Evolutionary conservation across 345 rosid species (phyloP), one percentile per base, ranked within the genome.

Genomic region (Kernera saxatilis): DNA sequence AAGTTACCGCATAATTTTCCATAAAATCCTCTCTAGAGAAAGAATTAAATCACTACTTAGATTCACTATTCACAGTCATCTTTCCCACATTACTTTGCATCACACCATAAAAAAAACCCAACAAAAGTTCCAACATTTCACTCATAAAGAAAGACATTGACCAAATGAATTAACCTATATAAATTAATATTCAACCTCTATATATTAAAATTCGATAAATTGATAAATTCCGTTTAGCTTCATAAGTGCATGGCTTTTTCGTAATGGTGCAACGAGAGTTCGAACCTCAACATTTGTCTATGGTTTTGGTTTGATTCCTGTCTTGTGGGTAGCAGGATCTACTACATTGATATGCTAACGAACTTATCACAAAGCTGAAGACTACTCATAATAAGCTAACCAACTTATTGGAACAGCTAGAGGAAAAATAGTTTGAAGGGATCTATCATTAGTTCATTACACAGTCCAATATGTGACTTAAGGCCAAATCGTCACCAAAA

Each of bases 21-120:
- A 32, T 58, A 69, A 84, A 85, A 35, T 45, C 77, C 70, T 90
- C 93, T 89, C 95, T 88, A 73, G 0, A 54, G 29, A 73, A 39
- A 12, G 40, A 35, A 23, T 15, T 8, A 18, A 72, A 26, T 15
- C 50, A 70, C 22, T 36, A 48, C 23, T 48, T 29, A 32, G 7
- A 29, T 39, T 59, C 23, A 27, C 40, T 48, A 49, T 37, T 18
- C 39, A 70, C 5, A 1, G 3, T 69, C 35, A 23, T 9, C 25
- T 43, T 11, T 7, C 3, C 17, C 13, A 35, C 12, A 13, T 39
- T 2, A n/a, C n/a, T n/a, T 29, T n/a, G 21, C 37, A 48, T 48
- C 29, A n/a, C n/a, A n/a, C n/a, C n/a, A n/a, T n/a, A n/a, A n/a
- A n/a, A n/a, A n/a, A n/a, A n/a, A n/a, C n/a, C n/a, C n/a, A n/a